Conservation (phyloP, 768 basidiomycete species). For the Russula brevipes region DNA sequence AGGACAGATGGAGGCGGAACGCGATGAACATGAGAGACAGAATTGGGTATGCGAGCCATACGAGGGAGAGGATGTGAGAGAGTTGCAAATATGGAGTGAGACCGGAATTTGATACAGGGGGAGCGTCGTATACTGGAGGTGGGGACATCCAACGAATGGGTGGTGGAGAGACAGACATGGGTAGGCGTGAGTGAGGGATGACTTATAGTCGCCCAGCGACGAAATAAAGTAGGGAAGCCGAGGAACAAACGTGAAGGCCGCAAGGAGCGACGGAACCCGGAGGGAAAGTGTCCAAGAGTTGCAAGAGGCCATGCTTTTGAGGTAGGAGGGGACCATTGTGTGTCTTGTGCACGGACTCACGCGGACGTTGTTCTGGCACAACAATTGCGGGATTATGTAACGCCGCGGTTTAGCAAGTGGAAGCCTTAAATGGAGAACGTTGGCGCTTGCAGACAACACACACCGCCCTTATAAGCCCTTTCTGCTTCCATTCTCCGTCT, state of each 20-base stretch:
- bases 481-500: neutral
- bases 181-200: neutral
- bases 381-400: constrained; percentile 4
- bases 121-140: constrained; percentile 52
- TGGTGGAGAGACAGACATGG: constrained; percentile 31
- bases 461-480: too few relatives aligned
- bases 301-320: constrained; percentile 19
- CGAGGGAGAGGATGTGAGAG: constrained; percentile 74
- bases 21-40: constrained; percentile 84
- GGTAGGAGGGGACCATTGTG: constrained; percentile 18
- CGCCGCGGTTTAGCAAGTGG: neutral
- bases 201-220: constrained; percentile 25
- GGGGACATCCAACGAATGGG: constrained; percentile 35
- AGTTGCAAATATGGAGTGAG: constrained; percentile 83
- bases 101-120: constrained; percentile 27
- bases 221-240: neutral
- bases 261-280: constrained; percentile 13
- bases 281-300: constrained; percentile 1
- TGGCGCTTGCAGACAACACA: too few relatives aligned
- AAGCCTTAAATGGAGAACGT: neutral
- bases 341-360: neutral
- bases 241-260: constrained; percentile 6
- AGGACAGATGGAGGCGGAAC: constrained; percentile 73
- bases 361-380: constrained; percentile 10
- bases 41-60: constrained; percentile 90